Percentiles rank a stretch among this genome's conserved stretches.
These are phyloP conservation scores for Chlamydomonas schloesseri DNA, from an alignment of 139 green algal species.

Conservation along the genomic window DNA sequence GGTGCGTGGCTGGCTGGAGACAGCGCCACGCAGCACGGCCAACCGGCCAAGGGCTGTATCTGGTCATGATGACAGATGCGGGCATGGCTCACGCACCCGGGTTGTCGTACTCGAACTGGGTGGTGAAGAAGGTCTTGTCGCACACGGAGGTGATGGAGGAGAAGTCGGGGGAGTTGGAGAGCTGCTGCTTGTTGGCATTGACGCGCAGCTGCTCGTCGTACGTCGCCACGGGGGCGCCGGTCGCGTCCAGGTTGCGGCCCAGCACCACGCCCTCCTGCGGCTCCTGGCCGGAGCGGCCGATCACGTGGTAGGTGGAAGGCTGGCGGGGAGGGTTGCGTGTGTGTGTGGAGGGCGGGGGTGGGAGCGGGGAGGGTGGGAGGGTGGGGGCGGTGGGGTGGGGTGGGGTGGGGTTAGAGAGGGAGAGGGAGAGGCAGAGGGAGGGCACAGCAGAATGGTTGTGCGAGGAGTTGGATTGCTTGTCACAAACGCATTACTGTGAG, in stretches of 20 bases:
- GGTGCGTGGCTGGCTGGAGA: no score
- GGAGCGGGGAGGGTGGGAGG: no score
- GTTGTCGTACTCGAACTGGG: slow-evolving; percentile 10
- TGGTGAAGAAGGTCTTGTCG: slow-evolving; percentile 3
- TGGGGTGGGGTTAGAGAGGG: no score
- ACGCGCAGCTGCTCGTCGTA: background rate
- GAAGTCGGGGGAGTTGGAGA: slow-evolving; percentile 16
- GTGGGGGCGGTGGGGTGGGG: background rate
- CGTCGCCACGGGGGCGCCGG: background rate
- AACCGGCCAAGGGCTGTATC: no score
- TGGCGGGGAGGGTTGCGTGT: background rate
- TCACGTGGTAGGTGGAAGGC: background rate
- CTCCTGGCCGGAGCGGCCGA: slow-evolving; percentile 1
- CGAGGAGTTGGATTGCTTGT: no score
- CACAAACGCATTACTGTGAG: no score
- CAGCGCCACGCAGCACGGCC: no score
- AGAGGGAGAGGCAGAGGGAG: no score
- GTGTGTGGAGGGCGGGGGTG: background rate
- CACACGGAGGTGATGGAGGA: background rate
- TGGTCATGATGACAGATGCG: no score
- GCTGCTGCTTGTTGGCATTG: no score
- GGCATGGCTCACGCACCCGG: no score
- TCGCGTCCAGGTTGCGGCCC: background rate
- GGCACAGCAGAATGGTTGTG: no score
- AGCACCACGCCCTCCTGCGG: background rate